These are phyloP conservation scores for Raddia guianensis DNA, from an alignment of 176 grass and related monocot species.

Conservation along the genomic window DNA sequence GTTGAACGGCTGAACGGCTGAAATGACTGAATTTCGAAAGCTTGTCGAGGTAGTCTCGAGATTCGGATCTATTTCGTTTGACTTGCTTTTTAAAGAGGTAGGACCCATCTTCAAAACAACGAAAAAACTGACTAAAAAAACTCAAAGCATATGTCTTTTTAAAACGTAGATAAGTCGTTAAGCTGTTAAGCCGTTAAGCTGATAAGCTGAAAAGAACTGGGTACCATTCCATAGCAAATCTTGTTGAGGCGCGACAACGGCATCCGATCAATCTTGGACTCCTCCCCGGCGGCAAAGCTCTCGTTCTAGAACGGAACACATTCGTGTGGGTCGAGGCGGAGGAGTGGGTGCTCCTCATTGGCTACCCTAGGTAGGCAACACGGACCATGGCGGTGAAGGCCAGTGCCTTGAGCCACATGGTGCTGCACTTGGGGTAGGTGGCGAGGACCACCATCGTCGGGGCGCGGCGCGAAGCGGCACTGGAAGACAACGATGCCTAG, in stretches of 20 bases:
- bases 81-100: no score
- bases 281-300: constrained; percentile 27
- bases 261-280: constrained; percentile 29
- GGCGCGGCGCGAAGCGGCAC: constrained; percentile 32
- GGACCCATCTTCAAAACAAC: no score
- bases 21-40: no score
- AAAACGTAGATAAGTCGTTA: no score
- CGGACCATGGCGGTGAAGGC: constrained; percentile 37
- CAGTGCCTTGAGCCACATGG: constrained; percentile 40
- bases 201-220: no score
- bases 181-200: no score
- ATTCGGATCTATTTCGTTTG: no score
- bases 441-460: constrained; percentile 44
- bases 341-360: constrained; percentile 44
- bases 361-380: not conserved
- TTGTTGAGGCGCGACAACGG: constrained; percentile 46
- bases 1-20: no score
- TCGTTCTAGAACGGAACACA: constrained; percentile 49
- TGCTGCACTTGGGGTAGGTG: constrained; percentile 53
- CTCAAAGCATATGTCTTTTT: no score
- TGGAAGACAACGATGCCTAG: constrained; percentile 19
- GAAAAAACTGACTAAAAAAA: no score
- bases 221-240: no score
- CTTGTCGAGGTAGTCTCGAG: no score
- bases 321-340: constrained; percentile 52